Evolutionary conservation across 208 protist genomes (phyloP), one percentile per base, ranked within the genome.

Genomic region (Acanthamoeba lenticulata): DNA sequence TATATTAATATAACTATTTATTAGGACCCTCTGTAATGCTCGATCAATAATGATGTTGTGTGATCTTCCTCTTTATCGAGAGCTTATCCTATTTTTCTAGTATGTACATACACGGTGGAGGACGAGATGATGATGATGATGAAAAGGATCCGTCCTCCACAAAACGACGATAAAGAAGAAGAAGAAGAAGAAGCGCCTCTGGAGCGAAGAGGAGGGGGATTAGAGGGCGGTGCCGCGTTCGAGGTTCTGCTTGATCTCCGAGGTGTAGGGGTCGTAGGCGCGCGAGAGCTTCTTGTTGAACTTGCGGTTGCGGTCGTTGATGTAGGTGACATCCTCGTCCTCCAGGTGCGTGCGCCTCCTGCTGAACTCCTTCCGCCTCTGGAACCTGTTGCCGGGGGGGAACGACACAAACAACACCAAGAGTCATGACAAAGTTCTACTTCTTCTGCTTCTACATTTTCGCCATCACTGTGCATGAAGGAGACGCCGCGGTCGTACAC

Each of bases 301-400:
- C 17, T 95, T 38, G 60, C 85, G 94, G 92, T 97, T 97, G 4
- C 94, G 24, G 49, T 97, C 96, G 91, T 98, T 97, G 94, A 98
- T 96, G 83, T 96, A 97, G 79, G 95, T 94, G 40, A 98, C 95
- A 62, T 97, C 95, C n/a, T 65, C 95, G n/a, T 96, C 96, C 47
- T 95, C 94, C 42, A 88, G 57, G n/a, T 77, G 32, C n/a, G 57
- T 38, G 38, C 95, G 49, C 40, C 94, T 86, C 29, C 96, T 93
- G 42, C 86, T 94, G 47, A 52, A 96, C 0, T 93, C 44, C 47
- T 47, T 67, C 32, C 89, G n/a, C 42, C 88, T 44, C 86, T 92
- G 42, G 45, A 86, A 60, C 44, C 77, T 86, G 45, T 24, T 57
- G 55, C 21, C 2, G 15, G 6, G 24, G n/a, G n/a, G n/a, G n/a